These are phyloP conservation scores for Pleurotus tuoliensis DNA, from an alignment of 768 basidiomycete species.

Conservation along the genomic window DNA sequence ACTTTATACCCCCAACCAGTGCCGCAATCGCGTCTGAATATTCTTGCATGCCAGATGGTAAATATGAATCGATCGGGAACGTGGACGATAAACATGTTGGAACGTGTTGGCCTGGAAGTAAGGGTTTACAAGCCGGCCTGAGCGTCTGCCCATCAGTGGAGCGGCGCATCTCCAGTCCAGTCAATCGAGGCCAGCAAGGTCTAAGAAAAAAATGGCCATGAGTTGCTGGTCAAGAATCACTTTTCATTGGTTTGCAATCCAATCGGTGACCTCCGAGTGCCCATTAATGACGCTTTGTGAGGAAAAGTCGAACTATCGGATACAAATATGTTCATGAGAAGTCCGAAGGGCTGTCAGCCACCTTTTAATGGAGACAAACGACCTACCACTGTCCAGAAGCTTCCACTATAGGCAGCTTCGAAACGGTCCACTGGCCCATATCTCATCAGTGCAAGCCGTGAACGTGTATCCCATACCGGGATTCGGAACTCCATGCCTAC, in stretches of 20 bases:
- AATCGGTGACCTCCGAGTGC: conserved; percentile 11
- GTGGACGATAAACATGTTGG: conserved; percentile 72
- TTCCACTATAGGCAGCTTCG: conserved; percentile 54
- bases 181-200: conserved; percentile 61
- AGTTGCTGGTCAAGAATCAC: conserved; percentile 38
- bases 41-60: conserved; percentile 47
- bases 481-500: conserved; percentile 65
- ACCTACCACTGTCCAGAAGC: conserved; percentile 14
- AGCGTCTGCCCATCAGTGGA: conserved; percentile 61
- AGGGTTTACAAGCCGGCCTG: conserved; percentile 52
- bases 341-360: conserved; percentile 6
- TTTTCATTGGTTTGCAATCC: conserved; percentile 4
- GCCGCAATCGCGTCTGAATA: conserved; percentile 15
- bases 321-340: conserved; percentile 1
- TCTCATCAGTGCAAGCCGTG: conserved; percentile 22
- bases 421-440: conserved; percentile 46
- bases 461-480: conserved; percentile 68
- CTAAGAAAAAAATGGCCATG: conserved; percentile 56
- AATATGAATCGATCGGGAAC: conserved; percentile 67
- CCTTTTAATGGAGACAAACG: conserved; percentile 1
- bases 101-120: conserved; percentile 73
- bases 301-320: neutral
- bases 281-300: conserved; percentile 6
- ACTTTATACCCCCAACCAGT: neutral
- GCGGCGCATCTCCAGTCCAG: conserved; percentile 53